Conservation (phyloP, 108 stramenopile species). For the Nannochloropsis gaditana region DNA sequence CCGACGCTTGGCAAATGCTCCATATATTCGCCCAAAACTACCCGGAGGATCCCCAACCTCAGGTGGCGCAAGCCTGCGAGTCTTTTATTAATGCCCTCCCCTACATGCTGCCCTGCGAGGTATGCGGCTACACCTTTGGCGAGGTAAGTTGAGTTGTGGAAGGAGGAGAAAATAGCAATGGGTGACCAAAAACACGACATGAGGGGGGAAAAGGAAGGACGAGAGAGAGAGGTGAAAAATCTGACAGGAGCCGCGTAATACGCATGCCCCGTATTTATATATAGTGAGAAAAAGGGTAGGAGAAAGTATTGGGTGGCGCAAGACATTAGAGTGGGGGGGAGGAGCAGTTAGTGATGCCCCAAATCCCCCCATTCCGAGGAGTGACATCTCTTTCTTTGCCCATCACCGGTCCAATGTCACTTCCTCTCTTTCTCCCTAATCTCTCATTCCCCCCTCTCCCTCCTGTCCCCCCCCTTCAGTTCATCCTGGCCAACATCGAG, state of each 20-base stretch:
- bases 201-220: neutral
- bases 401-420: neutral
- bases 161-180: neutral
- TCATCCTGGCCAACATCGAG: neutral
- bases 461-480: neutral
- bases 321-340: too few species aligned
- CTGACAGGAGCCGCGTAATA: too few species aligned
- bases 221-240: neutral
- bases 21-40: neutral
- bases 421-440: neutral
- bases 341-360: too few species aligned
- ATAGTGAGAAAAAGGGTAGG: too few species aligned
- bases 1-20: constrained; percentile 3
- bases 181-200: neutral
- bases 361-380: too few species aligned
- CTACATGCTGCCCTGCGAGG: neutral
- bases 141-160: neutral
- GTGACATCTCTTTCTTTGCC: neutral
- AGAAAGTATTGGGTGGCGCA: too few species aligned
- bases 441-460: neutral
- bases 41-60: neutral
- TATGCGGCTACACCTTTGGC: neutral
- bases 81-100: neutral
- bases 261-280: too few species aligned
- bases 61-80: neutral